phyloP scores from a whole-genome alignment of 179 eudicot genomes.

The Dionaea muscipula region DNA sequence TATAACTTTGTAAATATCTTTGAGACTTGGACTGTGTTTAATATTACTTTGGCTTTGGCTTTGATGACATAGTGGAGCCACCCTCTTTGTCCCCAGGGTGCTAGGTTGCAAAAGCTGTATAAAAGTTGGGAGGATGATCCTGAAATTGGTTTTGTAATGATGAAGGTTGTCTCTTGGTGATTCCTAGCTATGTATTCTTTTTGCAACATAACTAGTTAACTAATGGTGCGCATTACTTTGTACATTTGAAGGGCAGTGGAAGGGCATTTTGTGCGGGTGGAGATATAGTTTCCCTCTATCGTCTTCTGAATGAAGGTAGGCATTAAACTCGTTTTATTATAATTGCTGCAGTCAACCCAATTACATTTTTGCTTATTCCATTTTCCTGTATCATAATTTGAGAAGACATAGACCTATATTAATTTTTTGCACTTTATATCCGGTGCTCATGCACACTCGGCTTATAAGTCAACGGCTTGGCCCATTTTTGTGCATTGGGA shows the following conservation, averaged over 20 bases:
- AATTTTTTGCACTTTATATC: too few species aligned
- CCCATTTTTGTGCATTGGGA: too few species aligned
- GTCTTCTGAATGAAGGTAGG: conserved; percentile 42
- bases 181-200: neutral
- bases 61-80: neutral
- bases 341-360: neutral
- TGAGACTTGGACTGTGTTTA: too few species aligned
- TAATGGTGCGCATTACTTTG: conserved; percentile 10
- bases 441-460: too few species aligned
- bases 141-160: conserved; percentile 50
- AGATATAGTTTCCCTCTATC: conserved; percentile 54
- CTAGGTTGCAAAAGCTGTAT: conserved; percentile 53
- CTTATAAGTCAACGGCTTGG: too few species aligned
- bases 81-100: conserved; percentile 30
- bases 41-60: too few species aligned
- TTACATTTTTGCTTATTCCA: too few species aligned
- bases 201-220: conserved; percentile 2
- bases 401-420: too few species aligned
- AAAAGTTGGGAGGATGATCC: conserved; percentile 68
- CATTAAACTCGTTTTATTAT: neutral
- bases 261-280: conserved; percentile 93
- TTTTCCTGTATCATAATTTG: too few species aligned
- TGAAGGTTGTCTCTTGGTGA: conserved; percentile 43
- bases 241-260: conserved; percentile 65
- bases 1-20: too few species aligned